Evolutionary conservation across 192 early-diverging fungal genomes (phyloP).

Genomic region (Backusella mclennaniae): DNA sequence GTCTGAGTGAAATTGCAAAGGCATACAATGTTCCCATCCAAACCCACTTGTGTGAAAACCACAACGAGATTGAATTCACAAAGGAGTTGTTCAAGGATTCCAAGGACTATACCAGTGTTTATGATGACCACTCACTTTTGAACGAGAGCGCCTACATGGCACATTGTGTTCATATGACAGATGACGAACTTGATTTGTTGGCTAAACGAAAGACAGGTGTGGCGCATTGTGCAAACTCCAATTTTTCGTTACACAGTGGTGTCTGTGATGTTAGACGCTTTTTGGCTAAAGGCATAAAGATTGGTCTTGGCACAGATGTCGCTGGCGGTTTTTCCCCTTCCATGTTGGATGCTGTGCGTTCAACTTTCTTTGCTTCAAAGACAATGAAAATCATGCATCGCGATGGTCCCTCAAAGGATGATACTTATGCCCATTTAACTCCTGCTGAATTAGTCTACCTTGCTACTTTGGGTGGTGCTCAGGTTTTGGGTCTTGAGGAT

Average conservation of each 20-base stretch:
- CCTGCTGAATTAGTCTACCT: slow-evolving; percentile 78
- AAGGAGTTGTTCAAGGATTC: slow-evolving; percentile 70
- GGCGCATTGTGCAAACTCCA: slow-evolving; percentile 91
- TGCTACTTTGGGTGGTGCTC: slow-evolving; percentile 90
- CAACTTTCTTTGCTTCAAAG: slow-evolving; percentile 72
- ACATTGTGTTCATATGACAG: slow-evolving; percentile 87
- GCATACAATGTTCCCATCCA: slow-evolving; percentile 82
- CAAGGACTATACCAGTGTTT: slow-evolving; percentile 75
- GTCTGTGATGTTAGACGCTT: slow-evolving; percentile 77
- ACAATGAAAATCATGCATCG: slow-evolving; percentile 48
- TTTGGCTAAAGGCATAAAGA: slow-evolving; percentile 69
- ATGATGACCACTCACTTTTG: slow-evolving; percentile 72
- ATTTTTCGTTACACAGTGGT: slow-evolving; percentile 84
- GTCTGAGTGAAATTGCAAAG: slow-evolving; percentile 68
- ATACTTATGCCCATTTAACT: slow-evolving; percentile 50
- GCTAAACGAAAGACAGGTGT: slow-evolving; percentile 67
- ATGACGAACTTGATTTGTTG: slow-evolving; percentile 68
- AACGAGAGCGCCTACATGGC: slow-evolving; percentile 82
- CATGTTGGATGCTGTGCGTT: slow-evolving; percentile 86
- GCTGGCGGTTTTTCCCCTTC: slow-evolving; percentile 86
- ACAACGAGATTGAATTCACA: slow-evolving; percentile 75
- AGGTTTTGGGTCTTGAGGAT: slow-evolving; percentile 69
- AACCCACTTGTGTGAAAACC: slow-evolving; percentile 89
- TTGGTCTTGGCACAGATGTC: slow-evolving; percentile 94
- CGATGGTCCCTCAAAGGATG: slow-evolving; percentile 15